Evolutionary conservation across 164 flowering plant genomes (phyloP).

Genomic region (Vitis cinerea): DNA sequence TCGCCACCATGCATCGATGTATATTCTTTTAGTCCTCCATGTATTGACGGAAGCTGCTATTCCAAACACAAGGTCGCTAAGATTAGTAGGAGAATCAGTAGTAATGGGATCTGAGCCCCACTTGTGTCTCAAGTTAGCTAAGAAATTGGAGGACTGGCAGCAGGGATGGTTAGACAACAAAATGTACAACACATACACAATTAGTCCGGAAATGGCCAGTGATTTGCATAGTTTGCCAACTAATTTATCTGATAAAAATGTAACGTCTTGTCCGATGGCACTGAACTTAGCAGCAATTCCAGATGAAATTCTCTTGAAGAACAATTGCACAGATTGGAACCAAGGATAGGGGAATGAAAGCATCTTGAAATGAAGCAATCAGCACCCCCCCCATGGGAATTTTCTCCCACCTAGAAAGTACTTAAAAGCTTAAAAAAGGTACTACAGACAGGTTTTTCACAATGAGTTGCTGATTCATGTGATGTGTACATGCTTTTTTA

Average conservation of each 20-base stretch:
- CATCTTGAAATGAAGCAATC: conserved; percentile 3
- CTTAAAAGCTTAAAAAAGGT: no score
- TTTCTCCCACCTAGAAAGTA: no score
- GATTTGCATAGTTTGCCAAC: conserved; percentile 8
- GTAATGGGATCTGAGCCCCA: conserved; percentile 1
- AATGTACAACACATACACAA: conserved; percentile 18
- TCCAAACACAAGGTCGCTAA: conserved; percentile 52
- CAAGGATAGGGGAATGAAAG: background rate
- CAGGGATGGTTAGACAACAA: conserved; percentile 7
- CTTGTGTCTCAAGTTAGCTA: conserved; percentile 4
- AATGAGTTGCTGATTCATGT: background rate
- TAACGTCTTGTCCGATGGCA: background rate
- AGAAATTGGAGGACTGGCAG: conserved; percentile 3
- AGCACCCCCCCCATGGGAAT: no score
- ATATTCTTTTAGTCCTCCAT: conserved; percentile 34
- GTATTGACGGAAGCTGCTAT: conserved; percentile 37
- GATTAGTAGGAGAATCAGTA: conserved; percentile 28
- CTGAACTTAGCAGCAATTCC: background rate
- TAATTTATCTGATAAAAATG: background rate
- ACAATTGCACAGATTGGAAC: background rate
- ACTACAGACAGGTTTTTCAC: no score
- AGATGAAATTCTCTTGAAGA: conserved; percentile 3
- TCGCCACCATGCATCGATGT: conserved; percentile 55
- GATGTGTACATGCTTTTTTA: background rate
- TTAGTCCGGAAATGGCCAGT: conserved; percentile 15